Evolutionary conservation across 2,329 filamentous ascomycete species (phyloP).

Genomic region (Aspergillus aculeatinus): DNA sequence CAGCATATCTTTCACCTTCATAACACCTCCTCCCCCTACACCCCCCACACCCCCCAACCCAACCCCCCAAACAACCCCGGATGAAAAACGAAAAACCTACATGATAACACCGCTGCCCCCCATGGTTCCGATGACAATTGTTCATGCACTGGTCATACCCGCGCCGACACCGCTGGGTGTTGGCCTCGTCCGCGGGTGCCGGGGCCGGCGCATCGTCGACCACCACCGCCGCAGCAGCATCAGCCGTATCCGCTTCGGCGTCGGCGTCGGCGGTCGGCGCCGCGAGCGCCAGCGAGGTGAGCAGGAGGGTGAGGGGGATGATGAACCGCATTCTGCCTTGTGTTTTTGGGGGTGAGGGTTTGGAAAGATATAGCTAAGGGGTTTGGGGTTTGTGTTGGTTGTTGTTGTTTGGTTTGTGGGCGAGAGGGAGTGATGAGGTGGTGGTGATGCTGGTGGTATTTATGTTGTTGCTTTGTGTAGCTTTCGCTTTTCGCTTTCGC

Average conservation of each 20-base stretch:
- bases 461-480: no score
- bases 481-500: no score
- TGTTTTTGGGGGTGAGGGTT: no score
- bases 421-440: no score
- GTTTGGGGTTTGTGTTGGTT: no score
- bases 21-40: neutral
- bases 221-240: neutral
- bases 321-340: constrained; percentile 3
- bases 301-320: constrained; percentile 3
- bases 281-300: constrained; percentile 4
- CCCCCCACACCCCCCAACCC: no score
- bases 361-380: no score
- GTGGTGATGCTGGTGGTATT: no score
- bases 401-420: no score
- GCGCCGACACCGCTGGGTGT: neutral
- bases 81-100: neutral
- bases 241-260: neutral
- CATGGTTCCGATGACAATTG: neutral
- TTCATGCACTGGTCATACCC: constrained; percentile 3
- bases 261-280: neutral
- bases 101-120: neutral
- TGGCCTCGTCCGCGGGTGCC: neutral
- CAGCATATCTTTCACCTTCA: neutral
- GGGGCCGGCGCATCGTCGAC: neutral
- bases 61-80: no score